A percentile compares a stretch with the other conserved stretches of the same genome.
Conservation (phyloP, 2,329 filamentous ascomycete genomes). For the Sphaerostilbella broomeana region DNA sequence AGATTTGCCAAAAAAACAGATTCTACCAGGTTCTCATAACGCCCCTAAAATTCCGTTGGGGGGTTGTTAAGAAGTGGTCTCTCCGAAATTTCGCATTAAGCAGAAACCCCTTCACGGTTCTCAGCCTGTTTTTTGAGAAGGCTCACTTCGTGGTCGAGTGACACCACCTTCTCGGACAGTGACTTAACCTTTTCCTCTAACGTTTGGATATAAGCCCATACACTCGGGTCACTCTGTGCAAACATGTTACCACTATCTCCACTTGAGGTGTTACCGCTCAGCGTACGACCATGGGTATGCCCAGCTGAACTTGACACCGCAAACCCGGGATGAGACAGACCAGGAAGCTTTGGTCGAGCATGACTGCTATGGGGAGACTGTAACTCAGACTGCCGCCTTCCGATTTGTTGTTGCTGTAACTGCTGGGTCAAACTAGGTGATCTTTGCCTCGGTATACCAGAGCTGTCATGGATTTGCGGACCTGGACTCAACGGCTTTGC, state of each 20-base stretch:
- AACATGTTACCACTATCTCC: slow-evolving; percentile 63
- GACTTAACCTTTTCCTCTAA: slow-evolving; percentile 52
- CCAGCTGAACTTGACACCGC: slow-evolving; percentile 24
- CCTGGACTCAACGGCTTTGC: slow-evolving; percentile 76
- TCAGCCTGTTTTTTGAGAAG: slow-evolving; percentile 30
- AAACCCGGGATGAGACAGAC: slow-evolving; percentile 31
- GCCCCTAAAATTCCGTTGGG: too few species aligned
- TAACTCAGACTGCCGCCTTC: slow-evolving; percentile 49
- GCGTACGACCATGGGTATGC: slow-evolving; percentile 29
- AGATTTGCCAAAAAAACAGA: too few species aligned
- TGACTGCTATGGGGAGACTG: slow-evolving; percentile 46
- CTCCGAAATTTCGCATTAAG: slow-evolving; percentile 8
- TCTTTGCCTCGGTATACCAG: slow-evolving; percentile 47
- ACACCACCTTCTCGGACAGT: slow-evolving; percentile 28
- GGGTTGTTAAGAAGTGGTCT: too few species aligned
- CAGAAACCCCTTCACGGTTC: slow-evolving; percentile 22
- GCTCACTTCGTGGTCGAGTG: slow-evolving; percentile 29
- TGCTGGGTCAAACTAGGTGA: slow-evolving; percentile 62
- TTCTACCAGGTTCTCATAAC: too few species aligned
- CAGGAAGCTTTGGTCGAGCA: slow-evolving; percentile 33
- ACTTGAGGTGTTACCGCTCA: slow-evolving; percentile 46
- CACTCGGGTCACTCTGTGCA: slow-evolving; percentile 50
- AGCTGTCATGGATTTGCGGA: slow-evolving; percentile 45
- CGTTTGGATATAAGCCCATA: slow-evolving; percentile 67
- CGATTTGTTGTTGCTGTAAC: slow-evolving; percentile 54